Conservation (phyloP, 441 rosid species). For the Brassica balearica region DNA sequence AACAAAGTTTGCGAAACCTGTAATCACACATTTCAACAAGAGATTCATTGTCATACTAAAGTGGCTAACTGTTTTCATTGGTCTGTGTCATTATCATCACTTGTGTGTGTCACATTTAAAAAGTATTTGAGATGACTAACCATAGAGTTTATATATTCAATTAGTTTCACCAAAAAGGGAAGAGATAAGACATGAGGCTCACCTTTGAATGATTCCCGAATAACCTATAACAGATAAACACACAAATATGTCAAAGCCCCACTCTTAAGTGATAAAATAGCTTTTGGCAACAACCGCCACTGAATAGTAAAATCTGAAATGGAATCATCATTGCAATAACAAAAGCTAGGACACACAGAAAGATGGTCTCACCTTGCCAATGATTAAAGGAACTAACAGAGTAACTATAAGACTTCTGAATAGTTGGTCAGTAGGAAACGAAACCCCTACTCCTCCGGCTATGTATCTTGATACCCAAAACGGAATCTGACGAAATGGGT, state of each 20-base stretch:
- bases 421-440: conserved; percentile 79
- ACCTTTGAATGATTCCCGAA: conserved; percentile 88
- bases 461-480: conserved; percentile 83
- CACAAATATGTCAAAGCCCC: conserved; percentile 24
- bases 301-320: neutral
- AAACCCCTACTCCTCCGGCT: conserved; percentile 85
- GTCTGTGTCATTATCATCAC: neutral
- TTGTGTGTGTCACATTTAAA: conserved; percentile 6
- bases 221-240: conserved; percentile 54
- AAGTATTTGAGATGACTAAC: neutral
- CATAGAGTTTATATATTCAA: conserved; percentile 14
- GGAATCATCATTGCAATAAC: conserved; percentile 21
- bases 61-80: neutral
- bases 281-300: neutral
- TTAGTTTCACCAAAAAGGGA: conserved; percentile 7
- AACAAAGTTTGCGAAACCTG: conserved; percentile 76
- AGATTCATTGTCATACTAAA: neutral
- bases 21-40: conserved; percentile 40
- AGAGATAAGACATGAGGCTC: conserved; percentile 38
- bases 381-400: conserved; percentile 73
- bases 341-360: conserved; percentile 7
- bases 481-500: conserved; percentile 67
- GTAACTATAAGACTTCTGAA: conserved; percentile 79
- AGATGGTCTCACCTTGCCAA: conserved; percentile 78
- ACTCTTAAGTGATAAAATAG: neutral